Evolutionary conservation across 1,139 yeast species (phyloP).

Genomic region (Candida labiduridarum): DNA sequence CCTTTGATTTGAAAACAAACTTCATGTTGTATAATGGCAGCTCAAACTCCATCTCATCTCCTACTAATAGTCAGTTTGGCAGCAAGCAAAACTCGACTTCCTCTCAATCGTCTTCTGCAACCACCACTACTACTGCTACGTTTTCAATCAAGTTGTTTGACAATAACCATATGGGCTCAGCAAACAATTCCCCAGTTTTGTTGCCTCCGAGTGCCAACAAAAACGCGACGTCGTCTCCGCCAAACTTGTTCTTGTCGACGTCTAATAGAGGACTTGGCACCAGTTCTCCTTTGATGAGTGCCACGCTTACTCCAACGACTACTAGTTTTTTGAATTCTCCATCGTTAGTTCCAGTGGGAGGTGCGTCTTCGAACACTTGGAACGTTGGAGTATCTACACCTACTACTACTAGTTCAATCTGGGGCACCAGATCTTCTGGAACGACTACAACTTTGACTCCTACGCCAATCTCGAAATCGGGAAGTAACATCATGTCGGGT

Average conservation of each 20-base stretch:
- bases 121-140: constrained; percentile 17
- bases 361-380: constrained; percentile 9
- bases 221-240: constrained; percentile 24
- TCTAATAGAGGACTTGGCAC: constrained; percentile 9
- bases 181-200: constrained; percentile 23
- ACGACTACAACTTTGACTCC: constrained; percentile 10
- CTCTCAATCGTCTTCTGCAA: constrained; percentile 16
- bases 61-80: constrained; percentile 15
- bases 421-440: constrained; percentile 14
- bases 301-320: constrained; percentile 13
- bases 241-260: constrained; percentile 25
- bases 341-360: constrained; percentile 16
- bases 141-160: constrained; percentile 22
- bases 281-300: constrained; percentile 13
- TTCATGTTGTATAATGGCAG: constrained; percentile 25
- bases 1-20: constrained; percentile 14
- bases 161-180: constrained; percentile 14
- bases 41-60: constrained; percentile 25
- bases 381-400: constrained; percentile 8
- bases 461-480: constrained; percentile 7
- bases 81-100: constrained; percentile 13
- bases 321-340: constrained; percentile 22
- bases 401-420: constrained; percentile 11
- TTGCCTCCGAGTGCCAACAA: constrained; percentile 14
- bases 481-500: constrained; percentile 10